Evolutionary conservation across 2,329 filamentous ascomycete species (phyloP).

Genomic region (Canariomyces notabilis): DNA sequence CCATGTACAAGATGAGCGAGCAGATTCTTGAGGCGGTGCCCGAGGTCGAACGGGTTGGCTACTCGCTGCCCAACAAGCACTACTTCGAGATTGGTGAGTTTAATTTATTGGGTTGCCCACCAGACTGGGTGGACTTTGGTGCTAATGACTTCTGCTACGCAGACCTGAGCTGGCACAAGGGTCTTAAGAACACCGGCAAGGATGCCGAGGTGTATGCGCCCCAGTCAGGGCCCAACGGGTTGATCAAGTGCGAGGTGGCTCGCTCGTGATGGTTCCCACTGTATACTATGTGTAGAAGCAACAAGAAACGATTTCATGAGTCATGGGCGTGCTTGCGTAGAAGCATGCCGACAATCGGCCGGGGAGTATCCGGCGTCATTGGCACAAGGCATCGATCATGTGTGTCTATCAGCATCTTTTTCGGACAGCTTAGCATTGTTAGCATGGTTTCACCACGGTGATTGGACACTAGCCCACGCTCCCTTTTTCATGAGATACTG

Average conservation of each 20-base stretch:
- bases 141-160: conserved; percentile 3
- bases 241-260: conserved; percentile 89
- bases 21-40: conserved; percentile 74
- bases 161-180: conserved; percentile 97
- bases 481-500: neutral
- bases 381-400: too few species aligned
- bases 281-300: conserved; percentile 2
- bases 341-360: too few species aligned
- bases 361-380: too few species aligned
- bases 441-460: too few species aligned
- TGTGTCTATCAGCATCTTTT: too few species aligned
- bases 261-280: conserved; percentile 35
- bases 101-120: neutral
- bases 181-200: conserved; percentile 87
- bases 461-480: neutral
- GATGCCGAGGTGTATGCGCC: conserved; percentile 95
- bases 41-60: conserved; percentile 67
- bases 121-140: neutral
- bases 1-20: conserved; percentile 98
- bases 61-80: conserved; percentile 93
- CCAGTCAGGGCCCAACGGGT: conserved; percentile 85
- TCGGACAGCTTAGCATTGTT: too few species aligned
- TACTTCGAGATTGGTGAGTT: conserved; percentile 89
- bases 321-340: neutral
- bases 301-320: neutral